These are phyloP conservation scores for Babesia ovata DNA, from an alignment of 169 alveolate species.

Conservation along the genomic window DNA sequence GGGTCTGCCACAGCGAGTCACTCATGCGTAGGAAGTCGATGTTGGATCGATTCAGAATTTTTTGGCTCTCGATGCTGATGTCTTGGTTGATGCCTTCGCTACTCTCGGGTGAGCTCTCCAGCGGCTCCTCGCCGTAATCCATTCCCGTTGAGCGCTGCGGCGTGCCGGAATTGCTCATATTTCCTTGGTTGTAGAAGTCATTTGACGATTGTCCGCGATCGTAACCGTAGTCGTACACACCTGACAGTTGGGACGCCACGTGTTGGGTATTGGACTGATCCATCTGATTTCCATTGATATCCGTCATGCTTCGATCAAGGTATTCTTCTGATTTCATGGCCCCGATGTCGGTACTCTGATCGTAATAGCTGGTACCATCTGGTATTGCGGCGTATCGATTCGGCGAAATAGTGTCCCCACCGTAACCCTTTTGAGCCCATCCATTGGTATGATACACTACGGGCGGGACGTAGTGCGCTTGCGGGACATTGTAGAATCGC, in stretches of 20 bases:
- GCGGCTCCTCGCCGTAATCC: not conserved
- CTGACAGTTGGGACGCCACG: not conserved
- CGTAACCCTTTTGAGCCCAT: constrained; percentile 5
- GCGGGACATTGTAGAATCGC: constrained; percentile 2
- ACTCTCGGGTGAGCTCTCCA: not conserved
- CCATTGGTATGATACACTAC: not conserved
- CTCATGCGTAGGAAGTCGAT: constrained; percentile 64
- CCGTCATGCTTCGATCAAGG: not conserved
- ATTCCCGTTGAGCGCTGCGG: not conserved
- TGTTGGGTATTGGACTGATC: not conserved
- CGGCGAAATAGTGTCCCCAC: not conserved
- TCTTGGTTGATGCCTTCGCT: not conserved
- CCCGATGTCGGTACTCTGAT: not conserved
- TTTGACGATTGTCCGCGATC: constrained; percentile 2
- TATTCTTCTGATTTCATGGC: not conserved
- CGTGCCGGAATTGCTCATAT: not conserved
- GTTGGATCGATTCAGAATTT: constrained; percentile 39
- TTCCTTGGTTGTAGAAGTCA: not conserved
- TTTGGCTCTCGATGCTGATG: constrained; percentile 15
- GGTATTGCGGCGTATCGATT: not conserved
- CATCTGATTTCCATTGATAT: not conserved
- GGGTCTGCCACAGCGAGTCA: constrained; percentile 58
- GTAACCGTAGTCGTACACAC: not conserved
- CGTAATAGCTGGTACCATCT: constrained; percentile 4
- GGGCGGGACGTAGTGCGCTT: not conserved